Conservation (phyloP, 176 grass and related monocot genomes). For the Chrysopogon serrulatus region DNA sequence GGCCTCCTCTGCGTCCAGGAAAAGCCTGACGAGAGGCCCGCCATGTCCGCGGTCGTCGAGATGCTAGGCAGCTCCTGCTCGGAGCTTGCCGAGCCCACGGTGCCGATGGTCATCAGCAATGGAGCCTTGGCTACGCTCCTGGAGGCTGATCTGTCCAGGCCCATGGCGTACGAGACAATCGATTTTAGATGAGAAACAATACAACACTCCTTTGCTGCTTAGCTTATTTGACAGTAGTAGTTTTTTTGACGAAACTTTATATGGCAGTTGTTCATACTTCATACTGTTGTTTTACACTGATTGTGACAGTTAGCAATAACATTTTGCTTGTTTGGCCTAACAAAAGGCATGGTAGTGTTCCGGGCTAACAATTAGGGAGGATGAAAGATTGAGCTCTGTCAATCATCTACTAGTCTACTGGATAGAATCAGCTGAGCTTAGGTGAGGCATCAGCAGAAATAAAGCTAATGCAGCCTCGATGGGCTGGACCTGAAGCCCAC, state of each 20-base stretch:
- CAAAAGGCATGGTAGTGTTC: neutral
- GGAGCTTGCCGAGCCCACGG: neutral
- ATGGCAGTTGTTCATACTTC: neutral
- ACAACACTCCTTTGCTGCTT: neutral
- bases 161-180: neutral
- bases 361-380: neutral
- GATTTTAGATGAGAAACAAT: neutral
- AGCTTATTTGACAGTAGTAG: too few species aligned
- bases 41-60: conserved; percentile 4
- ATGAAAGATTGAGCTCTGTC: neutral
- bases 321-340: neutral
- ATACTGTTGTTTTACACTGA: neutral
- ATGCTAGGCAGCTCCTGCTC: conserved; percentile 23
- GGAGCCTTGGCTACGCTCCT: neutral
- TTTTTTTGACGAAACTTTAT: too few species aligned
- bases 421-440: too few species aligned
- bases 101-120: neutral
- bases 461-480: neutral
- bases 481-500: neutral
- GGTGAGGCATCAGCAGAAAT: too few species aligned
- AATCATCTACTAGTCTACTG: too few species aligned
- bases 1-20: conserved; percentile 49
- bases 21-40: conserved; percentile 10
- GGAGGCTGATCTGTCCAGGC: neutral
- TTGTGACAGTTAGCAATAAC: neutral